These are phyloP conservation scores for Dillenia suffruticosa DNA, from an alignment of 164 flowering plant genomes.

Conservation along the genomic window DNA sequence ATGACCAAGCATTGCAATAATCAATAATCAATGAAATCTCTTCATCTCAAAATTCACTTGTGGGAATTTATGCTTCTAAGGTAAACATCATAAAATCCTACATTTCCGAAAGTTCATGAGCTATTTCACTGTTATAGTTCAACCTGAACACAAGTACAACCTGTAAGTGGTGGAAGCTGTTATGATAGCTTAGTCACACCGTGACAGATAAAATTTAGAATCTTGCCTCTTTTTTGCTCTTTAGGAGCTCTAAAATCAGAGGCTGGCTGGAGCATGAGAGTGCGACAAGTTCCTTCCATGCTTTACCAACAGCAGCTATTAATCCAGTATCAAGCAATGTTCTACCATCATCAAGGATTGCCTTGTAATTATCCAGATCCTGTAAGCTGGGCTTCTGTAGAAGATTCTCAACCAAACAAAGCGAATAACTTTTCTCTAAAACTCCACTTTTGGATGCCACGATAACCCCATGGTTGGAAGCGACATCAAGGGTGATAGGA, in stretches of 20 bases:
- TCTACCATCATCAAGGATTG: constrained; percentile 89
- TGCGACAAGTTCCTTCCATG: constrained; percentile 76
- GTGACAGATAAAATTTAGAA: constrained; percentile 3
- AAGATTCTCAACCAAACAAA: constrained; percentile 74
- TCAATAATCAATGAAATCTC: no score
- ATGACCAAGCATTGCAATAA: no score
- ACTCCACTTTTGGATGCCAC: constrained; percentile 63
- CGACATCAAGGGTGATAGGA: constrained; percentile 93
- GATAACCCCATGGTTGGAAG: constrained; percentile 96
- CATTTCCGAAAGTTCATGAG: no score
- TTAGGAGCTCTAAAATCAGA: constrained; percentile 65
- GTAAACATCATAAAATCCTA: no score
- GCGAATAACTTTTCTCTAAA: constrained; percentile 27
- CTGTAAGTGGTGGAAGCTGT: no score
- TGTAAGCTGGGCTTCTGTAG: constrained; percentile 80
- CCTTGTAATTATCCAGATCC: constrained; percentile 69
- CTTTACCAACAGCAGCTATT: constrained; percentile 89
- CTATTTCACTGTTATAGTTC: no score
- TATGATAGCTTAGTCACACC: neutral
- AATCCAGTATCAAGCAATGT: constrained; percentile 95
- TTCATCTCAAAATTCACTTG: no score
- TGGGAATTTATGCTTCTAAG: no score
- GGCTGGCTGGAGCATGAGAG: constrained; percentile 67
- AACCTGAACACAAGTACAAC: no score
- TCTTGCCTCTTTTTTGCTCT: constrained; percentile 71